Evolutionary conservation across 1,284 basidiomycete species (phyloP).

Genomic region (Neotropicomus parvogracilis): DNA sequence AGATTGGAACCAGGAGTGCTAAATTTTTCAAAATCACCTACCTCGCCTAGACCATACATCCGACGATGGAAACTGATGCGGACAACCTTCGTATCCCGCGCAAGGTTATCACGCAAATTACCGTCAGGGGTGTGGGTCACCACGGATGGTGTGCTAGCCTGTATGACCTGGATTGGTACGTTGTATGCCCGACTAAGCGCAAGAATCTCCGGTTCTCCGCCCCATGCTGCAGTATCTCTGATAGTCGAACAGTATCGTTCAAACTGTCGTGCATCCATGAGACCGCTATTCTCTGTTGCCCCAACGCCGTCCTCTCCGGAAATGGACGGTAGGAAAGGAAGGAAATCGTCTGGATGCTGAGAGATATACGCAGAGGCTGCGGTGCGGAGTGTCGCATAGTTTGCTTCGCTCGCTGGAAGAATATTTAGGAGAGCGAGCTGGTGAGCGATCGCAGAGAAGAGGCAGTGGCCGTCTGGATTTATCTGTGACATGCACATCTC

Average conservation of each 20-base stretch:
- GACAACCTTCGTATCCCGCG: slow-evolving; percentile 47
- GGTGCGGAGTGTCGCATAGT: slow-evolving; percentile 57
- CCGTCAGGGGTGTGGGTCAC: slow-evolving; percentile 72
- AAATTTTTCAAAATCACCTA: slow-evolving; percentile 37
- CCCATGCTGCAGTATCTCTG: slow-evolving; percentile 87
- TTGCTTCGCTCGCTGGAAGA: slow-evolving; percentile 53
- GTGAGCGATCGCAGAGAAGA: slow-evolving; percentile 91
- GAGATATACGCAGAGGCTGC: slow-evolving; percentile 84
- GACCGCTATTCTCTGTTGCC: slow-evolving; percentile 57
- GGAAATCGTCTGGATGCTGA: slow-evolving; percentile 83
- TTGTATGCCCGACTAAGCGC: slow-evolving; percentile 84
- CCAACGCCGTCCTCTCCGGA: slow-evolving; percentile 74
- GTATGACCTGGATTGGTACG: slow-evolving; percentile 90
- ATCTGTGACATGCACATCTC: slow-evolving; percentile 50
- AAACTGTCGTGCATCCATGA: slow-evolving; percentile 74
- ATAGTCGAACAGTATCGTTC: slow-evolving; percentile 78
- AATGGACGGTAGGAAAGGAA: slow-evolving; percentile 86
- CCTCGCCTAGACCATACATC: slow-evolving; percentile 93
- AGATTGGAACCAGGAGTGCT: slow-evolving; percentile 2
- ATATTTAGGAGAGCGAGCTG: slow-evolving; percentile 70
- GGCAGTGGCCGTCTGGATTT: slow-evolving; percentile 92
- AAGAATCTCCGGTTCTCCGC: slow-evolving; percentile 95
- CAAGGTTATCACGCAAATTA: slow-evolving; percentile 32
- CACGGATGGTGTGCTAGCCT: slow-evolving; percentile 76
- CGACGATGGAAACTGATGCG: slow-evolving; percentile 87